Base-by-base conservation (phyloP, 2,329 filamentous ascomycete species). In the Penicillium vulpinum region DNA sequence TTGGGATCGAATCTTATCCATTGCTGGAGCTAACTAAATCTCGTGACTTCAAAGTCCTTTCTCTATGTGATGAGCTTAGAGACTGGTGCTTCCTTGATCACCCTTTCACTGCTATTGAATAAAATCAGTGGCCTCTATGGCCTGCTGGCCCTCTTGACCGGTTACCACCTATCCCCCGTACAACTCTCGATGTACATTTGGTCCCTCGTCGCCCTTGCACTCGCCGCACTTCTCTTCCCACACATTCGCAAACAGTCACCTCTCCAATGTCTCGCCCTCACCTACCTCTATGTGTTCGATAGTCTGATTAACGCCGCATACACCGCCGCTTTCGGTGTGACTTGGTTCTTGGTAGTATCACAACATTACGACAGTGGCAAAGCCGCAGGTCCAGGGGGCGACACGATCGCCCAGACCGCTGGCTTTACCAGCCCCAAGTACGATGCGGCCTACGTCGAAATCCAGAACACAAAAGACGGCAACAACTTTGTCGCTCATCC, bases 151-250 rank as follows among this genome's bases (percentile, higher is more conserved):
- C 84, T 96, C 65, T 81, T 96, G 62, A 96, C 92, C 24, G 93
- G 93, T 71, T 92, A 90, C 75, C 81, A 88, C 65, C 85, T 96
- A 61, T 92, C 91, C 52, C 82, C 87, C 29, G 83, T 94, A 24
- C 93, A 97, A 75, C 83, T 96, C 56, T 90, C 89, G 56, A 94
- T 95, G 82, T 97, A 96, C 81, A 82, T 96, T 47, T 96, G 96
- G 81, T 94, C 90, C 26, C 82, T 94, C 59, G 67, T 85, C 61
- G 83, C 89, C 28, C 85, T 96, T 62, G 79, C 82, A 62, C 76
- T 89, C 44, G 83, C 90, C 64, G 81, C 84, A 50, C 83, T 86
- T 67, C 86, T 96, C 46, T 83, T 90, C 68, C 89, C 89, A 47
- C 88, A 94, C 72, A 90, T 97, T 71, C 88, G 90, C 62, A 83